Evolutionary conservation across 1,139 yeast genomes (phyloP), one percentile per base, ranked within the genome.

Genomic region (Arxiozyma slooffiae): DNA sequence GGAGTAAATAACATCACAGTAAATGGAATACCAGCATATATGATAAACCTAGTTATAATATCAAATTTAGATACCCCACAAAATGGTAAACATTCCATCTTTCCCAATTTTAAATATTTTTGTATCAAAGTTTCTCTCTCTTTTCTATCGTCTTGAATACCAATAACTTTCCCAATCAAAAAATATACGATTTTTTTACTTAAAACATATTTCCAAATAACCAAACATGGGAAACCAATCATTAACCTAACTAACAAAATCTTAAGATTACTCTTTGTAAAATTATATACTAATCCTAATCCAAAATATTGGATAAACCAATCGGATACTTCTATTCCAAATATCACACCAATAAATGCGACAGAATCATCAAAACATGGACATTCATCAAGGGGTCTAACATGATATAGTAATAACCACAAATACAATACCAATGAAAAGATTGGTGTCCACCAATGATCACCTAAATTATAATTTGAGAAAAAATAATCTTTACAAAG

Each of bases 281-380:
- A 46, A 11, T 48, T 48, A 36, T 53, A 55, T 36, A 50, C 49
- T 51, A 20, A 22, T 21, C 41, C 43, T 21, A 50, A 44, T 7
- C 53, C 53, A 24, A 50, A 39, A 17, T 26, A 47, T 38, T 54
- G 41, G 52, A 48, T 46, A 34, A 58, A 40, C 67, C 67, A 64
- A 48, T 60, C 61, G 41, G 60, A 55, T 44, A 58, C 50, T 40
- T 63, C 67, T 22, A 82, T 59, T 0, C 97, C 97, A 49, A 83
- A 73, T 26, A 90, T 74, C 34, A 92, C 97, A 1, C 97, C 97
- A 50, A 89, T 71, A 60, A 92, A 92, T 3, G 97, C 95, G 23
- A 92, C 96, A 8, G 94, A 82, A 63, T 92, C 98, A 62, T 90
- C 97, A 66, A 85, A 90, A 65, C 98, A 92, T 0, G 98, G 98